Evolutionary conservation across 176 grass and related monocot genomes (phyloP), one percentile per base, ranked within the genome.

Genomic region (Oryza punctata): DNA sequence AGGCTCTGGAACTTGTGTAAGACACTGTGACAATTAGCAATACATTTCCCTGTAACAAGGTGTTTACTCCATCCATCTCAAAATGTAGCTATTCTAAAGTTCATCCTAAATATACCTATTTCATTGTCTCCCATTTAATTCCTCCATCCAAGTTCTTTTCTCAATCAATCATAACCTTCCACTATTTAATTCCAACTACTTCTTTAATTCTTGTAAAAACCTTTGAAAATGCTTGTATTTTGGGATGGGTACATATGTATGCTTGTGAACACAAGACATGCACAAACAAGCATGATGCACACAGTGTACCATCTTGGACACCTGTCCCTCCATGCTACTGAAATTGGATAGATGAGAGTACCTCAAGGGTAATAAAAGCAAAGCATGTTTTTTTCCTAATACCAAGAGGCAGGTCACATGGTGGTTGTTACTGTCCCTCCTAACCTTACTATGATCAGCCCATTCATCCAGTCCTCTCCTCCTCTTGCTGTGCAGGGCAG

Each of bases 331-430:
- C 28, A 67, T 28, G n/a, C 1, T 52, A 29, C 12, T 63, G 21
- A 72, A 72, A 28, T 29, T 23, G 76, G 27, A 15, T 35, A 35
- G 33, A 35, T 35, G 33, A 35, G 33, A n/a, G n/a, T n/a, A 35
- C 6, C 33, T 35, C 54, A 12, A 71, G 52, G 40, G 33, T 32
- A 69, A 29, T 67, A 12, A 45, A 19, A 46, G 25, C 63, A 38
- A 35, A 5, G 38, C n/a, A 52, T 49, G 10, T 38, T 8, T 38
- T 21, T 46, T 47, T 16, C 1, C 16, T 27, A 38, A 71, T 47
- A 69, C 9, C 7, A 25, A 85, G 47, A 38, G 46, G 5, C 71
- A 41, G n/a, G 35, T 46, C 78, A 81, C 71, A 87, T 63, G 75
- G 59, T 78, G 37, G 38, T 79, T 60, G 54, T 5, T 72, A 5